These are phyloP conservation scores for Solanum ossicruentum DNA, from an alignment of 257 asterid genomes.

Conservation along the genomic window DNA sequence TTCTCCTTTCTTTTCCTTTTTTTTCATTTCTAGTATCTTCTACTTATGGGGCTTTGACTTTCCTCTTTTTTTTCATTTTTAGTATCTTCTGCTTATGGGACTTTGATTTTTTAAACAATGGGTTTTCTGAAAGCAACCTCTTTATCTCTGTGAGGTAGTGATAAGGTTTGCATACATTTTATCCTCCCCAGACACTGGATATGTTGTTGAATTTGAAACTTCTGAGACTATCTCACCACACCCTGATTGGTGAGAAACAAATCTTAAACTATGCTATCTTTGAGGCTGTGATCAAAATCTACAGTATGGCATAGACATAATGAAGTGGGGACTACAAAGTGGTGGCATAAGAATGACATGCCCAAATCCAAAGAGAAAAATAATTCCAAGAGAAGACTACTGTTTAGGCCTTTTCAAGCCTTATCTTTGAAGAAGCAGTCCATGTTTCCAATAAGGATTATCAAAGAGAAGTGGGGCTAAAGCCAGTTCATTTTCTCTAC, in stretches of 20 bases:
- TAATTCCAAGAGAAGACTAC: neutral
- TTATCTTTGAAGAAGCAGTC: neutral
- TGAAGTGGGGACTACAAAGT: constrained; percentile 3
- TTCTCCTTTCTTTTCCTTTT: too few relatives aligned
- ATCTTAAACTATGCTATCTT: neutral
- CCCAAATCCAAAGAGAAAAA: neutral
- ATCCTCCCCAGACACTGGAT: too few relatives aligned
- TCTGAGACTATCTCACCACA: neutral
- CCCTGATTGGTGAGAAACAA: neutral
- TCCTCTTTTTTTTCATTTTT: too few relatives aligned
- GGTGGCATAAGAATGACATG: neutral
- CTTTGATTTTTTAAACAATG: too few relatives aligned
- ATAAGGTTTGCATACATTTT: too few relatives aligned
- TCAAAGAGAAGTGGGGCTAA: constrained; percentile 20
- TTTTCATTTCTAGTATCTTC: too few relatives aligned
- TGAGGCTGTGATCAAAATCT: neutral
- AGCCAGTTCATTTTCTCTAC: constrained; percentile 43
- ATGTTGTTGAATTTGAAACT: neutral
- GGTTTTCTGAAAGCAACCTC: too few relatives aligned
- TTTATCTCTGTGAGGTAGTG: too few relatives aligned
- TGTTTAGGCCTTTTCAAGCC: neutral
- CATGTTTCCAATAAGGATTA: neutral
- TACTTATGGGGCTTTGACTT: too few relatives aligned
- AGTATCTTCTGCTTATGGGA: too few relatives aligned
- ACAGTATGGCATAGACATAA: neutral